Conservation (phyloP, 305 asterid genomes). For the Fraxinus sp. region DNA sequence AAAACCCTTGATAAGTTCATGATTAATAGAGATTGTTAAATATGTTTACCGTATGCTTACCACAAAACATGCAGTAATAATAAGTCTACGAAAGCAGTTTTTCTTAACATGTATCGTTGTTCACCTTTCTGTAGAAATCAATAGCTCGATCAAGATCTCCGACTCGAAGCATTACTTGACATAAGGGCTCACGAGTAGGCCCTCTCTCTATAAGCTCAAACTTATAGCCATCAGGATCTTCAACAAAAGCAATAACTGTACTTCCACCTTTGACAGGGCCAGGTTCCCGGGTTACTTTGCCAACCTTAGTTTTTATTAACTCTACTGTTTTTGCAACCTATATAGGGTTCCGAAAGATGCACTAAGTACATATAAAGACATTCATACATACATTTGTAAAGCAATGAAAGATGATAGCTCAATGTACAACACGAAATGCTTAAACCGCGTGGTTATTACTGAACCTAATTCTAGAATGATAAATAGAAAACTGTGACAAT, state of each 20-base stretch:
- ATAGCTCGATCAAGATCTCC: constrained; percentile 54
- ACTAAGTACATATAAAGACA: background rate
- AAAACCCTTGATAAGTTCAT: constrained; percentile 36
- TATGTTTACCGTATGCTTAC: background rate
- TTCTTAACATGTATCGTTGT: background rate
- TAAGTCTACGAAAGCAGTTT: constrained; percentile 2
- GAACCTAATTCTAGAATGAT: background rate
- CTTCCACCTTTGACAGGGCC: constrained; percentile 32
- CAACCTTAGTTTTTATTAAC: constrained; percentile 45
- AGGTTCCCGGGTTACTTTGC: constrained; percentile 37
- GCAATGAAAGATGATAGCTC: background rate
- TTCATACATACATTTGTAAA: background rate
- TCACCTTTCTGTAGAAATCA: constrained; percentile 48
- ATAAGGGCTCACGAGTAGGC: constrained; percentile 37
- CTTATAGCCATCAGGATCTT: constrained; percentile 54
- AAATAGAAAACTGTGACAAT: background rate
- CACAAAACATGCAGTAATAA: background rate
- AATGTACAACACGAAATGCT: background rate
- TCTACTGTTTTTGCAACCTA: constrained; percentile 44
- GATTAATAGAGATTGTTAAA: background rate
- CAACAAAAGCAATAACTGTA: constrained; percentile 28
- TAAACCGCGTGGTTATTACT: background rate
- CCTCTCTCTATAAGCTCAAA: constrained; percentile 42
- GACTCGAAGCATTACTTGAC: constrained; percentile 54
- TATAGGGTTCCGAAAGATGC: background rate